Base-by-base conservation (phyloP, 192 early-diverging fungal genomes). In the Blastocladiella britannica region DNA sequence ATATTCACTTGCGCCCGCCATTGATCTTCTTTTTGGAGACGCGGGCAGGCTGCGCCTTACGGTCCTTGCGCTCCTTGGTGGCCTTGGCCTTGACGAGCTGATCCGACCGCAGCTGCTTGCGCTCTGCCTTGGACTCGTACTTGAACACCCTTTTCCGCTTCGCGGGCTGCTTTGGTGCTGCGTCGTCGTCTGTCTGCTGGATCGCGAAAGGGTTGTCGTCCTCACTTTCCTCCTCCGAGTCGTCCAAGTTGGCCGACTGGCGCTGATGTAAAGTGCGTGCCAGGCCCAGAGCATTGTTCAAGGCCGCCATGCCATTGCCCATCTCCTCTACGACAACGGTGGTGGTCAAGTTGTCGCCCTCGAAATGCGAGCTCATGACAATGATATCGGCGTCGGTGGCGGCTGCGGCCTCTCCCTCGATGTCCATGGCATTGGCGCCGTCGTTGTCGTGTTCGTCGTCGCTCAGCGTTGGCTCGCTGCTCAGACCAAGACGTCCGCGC, bases 131-230 rank as follows among this genome's bases (percentile, higher is more conserved):
- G 37, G 37, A 20, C 37, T 47, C 37, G 37, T 47, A 47, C 37
- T 47, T 47, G 37, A 47, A 47, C 37, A 47, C 37, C 37, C n/a
- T 47, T 47, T 47, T 47, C n/a, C 15, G 37, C 37, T 47, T 47
- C 9, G 12, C n/a, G 37, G 15, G 37, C 37, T 9, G 15, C 9
- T n/a, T n/a, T n/a, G n/a, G n/a, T n/a, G n/a, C 37, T 20, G 37
- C 15, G 37, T 47, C 37, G 15, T 47, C 37, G 7, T 15, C 37
- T n/a, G n/a, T n/a, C n/a, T n/a, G n/a, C n/a, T n/a, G n/a, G n/a
- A n/a, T n/a, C n/a, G n/a, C n/a, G n/a, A n/a, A n/a, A n/a, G n/a
- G n/a, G 15, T 47, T 20, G 37, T 0, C 37, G 2, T 0, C 15
- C 9, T 4, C 37, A 9, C 12, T 20, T 20, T 47, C 37, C 37